Conservation (phyloP, 177 flowering plant species). For the Vitis hybrid region DNA sequence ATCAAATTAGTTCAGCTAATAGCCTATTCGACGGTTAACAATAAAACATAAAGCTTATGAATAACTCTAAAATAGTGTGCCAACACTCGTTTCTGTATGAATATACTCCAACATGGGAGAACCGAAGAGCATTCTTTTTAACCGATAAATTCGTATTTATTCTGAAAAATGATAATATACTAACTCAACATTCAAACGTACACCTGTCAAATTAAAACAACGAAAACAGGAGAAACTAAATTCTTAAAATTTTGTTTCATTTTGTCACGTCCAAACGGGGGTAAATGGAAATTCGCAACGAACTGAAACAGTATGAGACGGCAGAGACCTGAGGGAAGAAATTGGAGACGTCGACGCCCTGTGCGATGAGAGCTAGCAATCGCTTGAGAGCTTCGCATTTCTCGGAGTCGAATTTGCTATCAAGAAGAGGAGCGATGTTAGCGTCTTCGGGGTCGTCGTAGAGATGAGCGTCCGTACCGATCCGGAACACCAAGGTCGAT, state of each 20-base stretch:
- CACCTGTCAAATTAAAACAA: neutral
- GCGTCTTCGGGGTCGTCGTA: constrained; percentile 99
- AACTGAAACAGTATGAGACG: neutral
- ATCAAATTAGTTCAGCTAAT: neutral
- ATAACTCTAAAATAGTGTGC: too few species aligned
- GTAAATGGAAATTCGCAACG: neutral
- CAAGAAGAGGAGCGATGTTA: constrained; percentile 80
- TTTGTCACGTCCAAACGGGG: neutral
- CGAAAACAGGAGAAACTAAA: neutral
- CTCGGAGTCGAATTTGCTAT: constrained; percentile 93
- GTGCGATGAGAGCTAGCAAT: constrained; percentile 96
- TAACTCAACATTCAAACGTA: too few species aligned
- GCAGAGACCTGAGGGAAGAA: constrained; percentile 89
- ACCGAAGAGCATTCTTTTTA: too few species aligned
- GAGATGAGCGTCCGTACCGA: constrained; percentile 98
- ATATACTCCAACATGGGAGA: too few species aligned
- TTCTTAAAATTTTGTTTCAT: neutral
- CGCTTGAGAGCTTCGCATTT: constrained; percentile 96
- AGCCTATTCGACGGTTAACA: too few species aligned
- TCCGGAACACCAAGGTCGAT: constrained; percentile 83
- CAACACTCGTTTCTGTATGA: too few species aligned
- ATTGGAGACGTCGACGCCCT: constrained; percentile 92
- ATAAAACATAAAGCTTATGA: too few species aligned
- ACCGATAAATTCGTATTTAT: too few species aligned
- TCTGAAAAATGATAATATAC: too few species aligned